Evolutionary conservation across 2,329 filamentous ascomycete genomes (phyloP), one percentile per base, ranked within the genome.

Genomic region (Pseudogymnoascus sp.): DNA sequence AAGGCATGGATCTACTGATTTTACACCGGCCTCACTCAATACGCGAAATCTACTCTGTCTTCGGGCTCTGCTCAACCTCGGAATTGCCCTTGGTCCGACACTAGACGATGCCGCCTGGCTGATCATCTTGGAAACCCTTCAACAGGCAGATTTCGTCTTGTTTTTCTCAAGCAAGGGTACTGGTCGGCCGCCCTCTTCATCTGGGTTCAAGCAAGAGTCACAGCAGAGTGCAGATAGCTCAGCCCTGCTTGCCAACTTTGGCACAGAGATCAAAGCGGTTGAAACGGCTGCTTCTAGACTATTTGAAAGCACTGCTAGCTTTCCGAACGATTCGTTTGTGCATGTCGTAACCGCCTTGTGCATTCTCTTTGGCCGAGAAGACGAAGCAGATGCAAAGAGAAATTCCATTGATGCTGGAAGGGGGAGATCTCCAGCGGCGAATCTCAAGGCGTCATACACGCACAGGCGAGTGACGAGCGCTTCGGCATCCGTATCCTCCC

Each of bases 11-110:
- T 87, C 85, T 0, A 74, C 84, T 5, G 89, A 90, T 74, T 70
- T 76, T 28, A 71, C 75, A 64, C 64, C 69, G 75, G 0, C 78
- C 80, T 63, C 85, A 3, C 79, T 97, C 8, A 96, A 91, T 68
- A 93, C 92, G 2, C 84, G 95, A 7, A 97, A 99, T 71, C 78
- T 99, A 3, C 79, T 97, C 1, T 99, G 95, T 70, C 79, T 99
- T 47, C 82, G 96, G 71, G 95, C 95, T 31, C 80, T 99, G 15
- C 78, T 99, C n/a, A 99, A 99, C 69, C 78, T 99, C 3, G 95
- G 95, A 1, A 99, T 97, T 70, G 95, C 95, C 2, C 78, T 99
- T 1, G 95, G 95, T 0, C 92, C 95, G 2, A 96, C 91, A 0
- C 80, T 99, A 0, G 87, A 89, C 36, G 38, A 38, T 38, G 81